Conservation (phyloP, 257 asterid species). For the Fraxinus quadrangulata region DNA sequence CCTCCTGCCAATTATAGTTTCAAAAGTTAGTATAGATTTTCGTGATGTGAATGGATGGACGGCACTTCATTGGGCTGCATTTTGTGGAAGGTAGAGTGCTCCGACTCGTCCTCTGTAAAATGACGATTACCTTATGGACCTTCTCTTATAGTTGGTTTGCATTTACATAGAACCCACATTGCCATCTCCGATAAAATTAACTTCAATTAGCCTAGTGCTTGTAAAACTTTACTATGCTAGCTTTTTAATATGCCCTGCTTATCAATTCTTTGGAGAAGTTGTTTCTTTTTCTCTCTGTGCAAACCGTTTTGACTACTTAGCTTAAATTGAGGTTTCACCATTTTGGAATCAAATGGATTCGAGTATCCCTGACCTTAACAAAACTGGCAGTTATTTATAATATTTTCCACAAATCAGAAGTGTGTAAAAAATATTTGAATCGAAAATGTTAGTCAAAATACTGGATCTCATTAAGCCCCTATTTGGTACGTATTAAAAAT, state of each 20-base stretch:
- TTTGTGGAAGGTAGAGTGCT: conserved; percentile 72
- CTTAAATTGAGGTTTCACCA: conserved; percentile 10
- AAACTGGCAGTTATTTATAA: conserved; percentile 14
- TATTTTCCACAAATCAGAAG: conserved; percentile 17
- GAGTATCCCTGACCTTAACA: not conserved
- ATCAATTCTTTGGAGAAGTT: not conserved
- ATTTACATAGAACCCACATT: conserved; percentile 5
- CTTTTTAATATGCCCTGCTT: conserved; percentile 2
- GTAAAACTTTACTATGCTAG: conserved; percentile 2
- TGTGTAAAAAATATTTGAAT: conserved; percentile 3
- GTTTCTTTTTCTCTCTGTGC: conserved; percentile 14
- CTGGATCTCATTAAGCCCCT: conserved; percentile 14
- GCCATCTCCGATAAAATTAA: conserved; percentile 4
- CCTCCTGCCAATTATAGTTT: conserved; percentile 61
- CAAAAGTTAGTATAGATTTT: conserved; percentile 79
- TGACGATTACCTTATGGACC: conserved; percentile 14
- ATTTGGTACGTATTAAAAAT: too few relatives aligned
- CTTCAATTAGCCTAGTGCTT: conserved; percentile 18
- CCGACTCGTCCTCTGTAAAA: conserved; percentile 17
- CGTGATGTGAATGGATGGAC: conserved; percentile 98
- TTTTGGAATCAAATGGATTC: too few relatives aligned
- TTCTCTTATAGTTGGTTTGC: conserved; percentile 12
- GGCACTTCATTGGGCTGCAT: conserved; percentile 99
- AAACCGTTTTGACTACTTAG: not conserved
- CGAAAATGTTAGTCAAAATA: conserved; percentile 4